phyloP scores from a whole-genome alignment of 176 grass and related monocot genomes.

The Rhipidocladum racemiflorum region DNA sequence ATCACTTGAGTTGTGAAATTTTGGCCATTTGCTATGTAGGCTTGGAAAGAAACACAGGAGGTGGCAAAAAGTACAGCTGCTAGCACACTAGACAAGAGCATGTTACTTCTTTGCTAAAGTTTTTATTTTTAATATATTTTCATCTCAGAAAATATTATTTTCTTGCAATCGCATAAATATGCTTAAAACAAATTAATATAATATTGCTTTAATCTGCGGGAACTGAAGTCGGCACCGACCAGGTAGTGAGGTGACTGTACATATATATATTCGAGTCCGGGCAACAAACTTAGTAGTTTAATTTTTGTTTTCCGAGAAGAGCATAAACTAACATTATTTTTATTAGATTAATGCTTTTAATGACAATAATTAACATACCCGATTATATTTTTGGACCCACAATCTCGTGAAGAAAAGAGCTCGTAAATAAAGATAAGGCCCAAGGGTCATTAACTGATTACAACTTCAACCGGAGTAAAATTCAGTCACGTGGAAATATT shows the following conservation, averaged over 20 bases:
- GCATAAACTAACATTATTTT: neutral
- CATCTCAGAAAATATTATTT: neutral
- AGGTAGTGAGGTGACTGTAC: neutral
- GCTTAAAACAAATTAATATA: neutral
- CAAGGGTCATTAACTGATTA: too few species aligned
- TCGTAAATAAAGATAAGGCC: too few species aligned
- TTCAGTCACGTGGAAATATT: too few species aligned
- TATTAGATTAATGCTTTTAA: neutral
- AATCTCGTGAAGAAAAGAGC: too few species aligned
- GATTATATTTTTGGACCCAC: too few species aligned
- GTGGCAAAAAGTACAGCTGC: constrained; percentile 1
- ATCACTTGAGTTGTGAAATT: constrained; percentile 18
- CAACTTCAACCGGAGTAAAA: too few species aligned
- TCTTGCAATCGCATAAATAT: neutral
- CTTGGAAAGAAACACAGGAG: neutral
- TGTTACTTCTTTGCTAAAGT: neutral
- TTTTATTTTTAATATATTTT: neutral
- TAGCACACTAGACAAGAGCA: constrained; percentile 33
- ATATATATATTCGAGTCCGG: neutral
- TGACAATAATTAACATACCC: too few species aligned
- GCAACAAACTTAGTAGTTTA: neutral
- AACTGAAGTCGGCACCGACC: constrained; percentile 35
- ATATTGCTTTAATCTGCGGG: neutral
- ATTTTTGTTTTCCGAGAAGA: neutral
- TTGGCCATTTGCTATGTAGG: neutral